Evolutionary conservation across 257 asterid species (phyloP), one percentile per base, ranked within the genome.

Genomic region (Henckelia pumila): DNA sequence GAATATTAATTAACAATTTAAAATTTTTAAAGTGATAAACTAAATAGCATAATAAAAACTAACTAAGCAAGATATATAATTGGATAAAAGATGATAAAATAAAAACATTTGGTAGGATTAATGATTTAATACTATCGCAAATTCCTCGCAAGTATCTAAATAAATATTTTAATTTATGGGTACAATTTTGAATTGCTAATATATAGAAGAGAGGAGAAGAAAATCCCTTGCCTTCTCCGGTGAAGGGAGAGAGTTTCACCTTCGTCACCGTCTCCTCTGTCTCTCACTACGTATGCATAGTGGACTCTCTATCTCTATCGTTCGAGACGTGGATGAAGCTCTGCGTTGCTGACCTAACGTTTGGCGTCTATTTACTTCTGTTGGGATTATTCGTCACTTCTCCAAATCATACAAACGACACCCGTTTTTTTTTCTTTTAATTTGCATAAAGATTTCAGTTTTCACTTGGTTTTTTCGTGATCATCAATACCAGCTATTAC

Each of bases 311-410:
- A 59, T 71, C 71, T 44, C 35, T 59, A 26, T 77, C 64, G 67
- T 23, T 53, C 1, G 40, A 63, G 66, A 77, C 85, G 83, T 72
- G 81, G 78, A 73, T 69, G 80, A 80, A 73, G 82, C 63, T 56
- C 16, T 66, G 79, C 71, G 78, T 78, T 78, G 88, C 84, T 83
- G 77, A 78, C 84, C 84, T 76, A 83, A 71, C 76, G 68, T n/a
- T n/a, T n/a, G n/a, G n/a, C 63, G 17, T 47, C 68, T 71, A 65
- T 29, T 50, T 56, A 30, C 73, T 77, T 75, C 21, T 57, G 70
- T 47, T 75, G 79, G 76, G 61, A 26, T 61, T 70, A n/a, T 37
- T 63, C 71, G 55, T 66, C 69, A 60, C 62, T 56, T 74, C 72
- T 33, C 58, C 56, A 16, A 26, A 56, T 55, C 77, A 21, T 59